phyloP scores from a whole-genome alignment of 2,329 filamentous ascomycete genomes.

The Stagonosporopsis tanaceti region DNA sequence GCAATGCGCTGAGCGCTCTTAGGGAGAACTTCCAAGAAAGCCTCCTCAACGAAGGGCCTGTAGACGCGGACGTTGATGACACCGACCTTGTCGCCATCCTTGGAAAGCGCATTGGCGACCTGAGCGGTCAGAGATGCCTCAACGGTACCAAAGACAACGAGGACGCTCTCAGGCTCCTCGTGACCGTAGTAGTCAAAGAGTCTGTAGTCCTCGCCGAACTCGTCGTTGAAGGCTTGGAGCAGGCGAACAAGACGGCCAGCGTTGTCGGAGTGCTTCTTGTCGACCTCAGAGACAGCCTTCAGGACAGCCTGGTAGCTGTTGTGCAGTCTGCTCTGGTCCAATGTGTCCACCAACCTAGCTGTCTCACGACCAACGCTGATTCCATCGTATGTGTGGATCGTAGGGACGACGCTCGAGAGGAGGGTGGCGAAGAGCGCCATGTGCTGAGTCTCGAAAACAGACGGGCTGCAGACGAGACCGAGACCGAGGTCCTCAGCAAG shows the following conservation, averaged over 20 bases:
- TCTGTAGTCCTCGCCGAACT: slow-evolving; percentile 91
- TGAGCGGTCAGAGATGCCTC: slow-evolving; percentile 88
- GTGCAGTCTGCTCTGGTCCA: slow-evolving; percentile 75
- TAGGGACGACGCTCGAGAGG: slow-evolving; percentile 79
- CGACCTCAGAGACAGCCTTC: slow-evolving; percentile 66
- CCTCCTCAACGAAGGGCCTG: slow-evolving; percentile 92
- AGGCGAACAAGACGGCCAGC: slow-evolving; percentile 76
- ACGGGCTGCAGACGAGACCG: slow-evolving; percentile 83
- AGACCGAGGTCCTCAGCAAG: slow-evolving; percentile 90
- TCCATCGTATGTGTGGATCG: slow-evolving; percentile 87
- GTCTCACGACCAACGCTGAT: slow-evolving; percentile 84
- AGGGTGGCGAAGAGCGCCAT: slow-evolving; percentile 90
- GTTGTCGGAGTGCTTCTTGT: slow-evolving; percentile 73
- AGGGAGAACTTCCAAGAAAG: slow-evolving; percentile 84
- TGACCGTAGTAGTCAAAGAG: slow-evolving; percentile 96
- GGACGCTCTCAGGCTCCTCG: slow-evolving; percentile 76
- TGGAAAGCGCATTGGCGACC: slow-evolving; percentile 75
- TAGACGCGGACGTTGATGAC: slow-evolving; percentile 93
- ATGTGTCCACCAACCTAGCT: slow-evolving; percentile 80
- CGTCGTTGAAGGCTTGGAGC: slow-evolving; percentile 80
- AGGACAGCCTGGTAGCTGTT: slow-evolving; percentile 73
- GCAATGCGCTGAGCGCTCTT: slow-evolving; percentile 77
- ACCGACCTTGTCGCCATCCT: slow-evolving; percentile 79
- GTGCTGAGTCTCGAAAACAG: slow-evolving; percentile 91
- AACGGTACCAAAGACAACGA: slow-evolving; percentile 91